Evolutionary conservation across 2,329 filamentous ascomycete genomes (phyloP), one percentile per base, ranked within the genome.

Genomic region (Plectosphaerella cucumerina): DNA sequence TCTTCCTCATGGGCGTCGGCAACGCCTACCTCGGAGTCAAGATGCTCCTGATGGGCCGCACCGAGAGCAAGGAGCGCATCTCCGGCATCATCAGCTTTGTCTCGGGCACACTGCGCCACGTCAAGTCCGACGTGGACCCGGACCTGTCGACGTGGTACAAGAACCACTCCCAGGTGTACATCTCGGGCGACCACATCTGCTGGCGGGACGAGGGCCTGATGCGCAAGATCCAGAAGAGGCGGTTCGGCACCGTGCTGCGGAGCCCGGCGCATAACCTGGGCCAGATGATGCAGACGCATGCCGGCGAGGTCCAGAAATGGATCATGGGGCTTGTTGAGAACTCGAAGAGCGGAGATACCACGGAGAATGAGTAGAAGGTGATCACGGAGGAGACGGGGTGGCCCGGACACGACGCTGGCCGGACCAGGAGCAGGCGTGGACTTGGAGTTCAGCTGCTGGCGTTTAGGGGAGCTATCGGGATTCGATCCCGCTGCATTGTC

Each of bases 1-100:
- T 97, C 15, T 89, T 96, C 63, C 75, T 99, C 20, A 77, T 99
- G 63, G 93, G 94, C 1, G 84, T 96, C 2, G 94, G 94, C n/a
- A 86, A 90, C 60, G 89, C 94, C 2, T 96, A 94, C 62, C 75
- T 88, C 3, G 91, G 90, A 2, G 81, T 97, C 45, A 86, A 94
- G 52, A 81, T 92, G 51, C 80, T 97, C 5, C 75, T 97, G 6
- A 86, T 86, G 10, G 86, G 86, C 59, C 78, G 90, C 72, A 84
- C 89, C 89, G 76, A 59, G 59, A 49, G 87, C 60, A 87, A 87
- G 60, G 73, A 81, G 8, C 80, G 80, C 43, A 77, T 96, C 46
- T 75, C 83, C 2, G 86, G 85, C 31, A 79, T 95, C 14, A 77
- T 97, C 58, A 90, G 87, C 55, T 96, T 96, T 63, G 87, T 96